These are phyloP conservation scores for Brassica balearica DNA, from an alignment of 441 rosid species.

Conservation along the genomic window DNA sequence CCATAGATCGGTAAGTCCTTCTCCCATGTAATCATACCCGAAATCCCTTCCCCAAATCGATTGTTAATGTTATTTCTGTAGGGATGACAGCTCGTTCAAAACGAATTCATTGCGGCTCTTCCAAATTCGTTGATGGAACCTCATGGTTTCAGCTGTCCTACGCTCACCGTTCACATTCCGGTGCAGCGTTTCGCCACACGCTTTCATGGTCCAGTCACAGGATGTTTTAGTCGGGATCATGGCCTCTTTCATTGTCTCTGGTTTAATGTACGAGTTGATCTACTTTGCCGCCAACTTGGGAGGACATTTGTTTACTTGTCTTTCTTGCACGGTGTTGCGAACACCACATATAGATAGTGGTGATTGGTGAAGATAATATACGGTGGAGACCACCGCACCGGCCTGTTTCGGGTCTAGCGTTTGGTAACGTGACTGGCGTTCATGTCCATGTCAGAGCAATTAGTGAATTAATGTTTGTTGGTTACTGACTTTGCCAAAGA, in stretches of 20 bases:
- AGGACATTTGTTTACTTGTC: constrained; percentile 59
- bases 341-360: constrained; percentile 45
- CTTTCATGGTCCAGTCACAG: constrained; percentile 23
- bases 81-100: not conserved
- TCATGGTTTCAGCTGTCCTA: constrained; percentile 57
- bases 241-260: constrained; percentile 53
- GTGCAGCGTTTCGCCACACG: constrained; percentile 27
- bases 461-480: constrained; percentile 33
- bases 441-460: constrained; percentile 31
- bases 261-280: constrained; percentile 60
- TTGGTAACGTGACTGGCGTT: constrained; percentile 45
- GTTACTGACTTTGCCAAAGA: constrained; percentile 21
- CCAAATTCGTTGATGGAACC: constrained; percentile 65
- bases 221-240: constrained; percentile 33
- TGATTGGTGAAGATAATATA: constrained; percentile 48
- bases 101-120: not conserved
- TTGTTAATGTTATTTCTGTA: not conserved
- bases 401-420: constrained; percentile 45
- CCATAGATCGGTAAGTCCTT: not conserved
- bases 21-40: not conserved
- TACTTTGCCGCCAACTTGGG: constrained; percentile 58
- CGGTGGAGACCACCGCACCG: constrained; percentile 39
- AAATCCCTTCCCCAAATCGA: not conserved
- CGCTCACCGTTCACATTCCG: constrained; percentile 63
- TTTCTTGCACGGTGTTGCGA: constrained; percentile 54